phyloP scores from a whole-genome alignment of 164 flowering plant genomes.

The Magnolia changhungtana region DNA sequence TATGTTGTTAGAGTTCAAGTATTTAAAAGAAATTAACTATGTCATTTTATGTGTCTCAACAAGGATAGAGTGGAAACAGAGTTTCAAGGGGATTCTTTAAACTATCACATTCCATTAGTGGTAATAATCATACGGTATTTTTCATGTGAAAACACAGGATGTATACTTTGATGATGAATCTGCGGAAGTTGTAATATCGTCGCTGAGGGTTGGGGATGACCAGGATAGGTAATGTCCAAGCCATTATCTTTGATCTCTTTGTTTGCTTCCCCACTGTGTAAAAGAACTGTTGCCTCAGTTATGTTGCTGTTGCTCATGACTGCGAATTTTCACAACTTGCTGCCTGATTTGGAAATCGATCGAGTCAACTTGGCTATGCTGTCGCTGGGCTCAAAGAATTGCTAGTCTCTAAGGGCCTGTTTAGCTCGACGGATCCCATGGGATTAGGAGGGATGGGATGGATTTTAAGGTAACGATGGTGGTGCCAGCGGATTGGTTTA shows the following conservation, averaged over 20 bases:
- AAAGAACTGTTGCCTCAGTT: not conserved
- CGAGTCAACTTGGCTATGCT: too few species aligned
- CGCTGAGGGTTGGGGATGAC: slow-evolving; percentile 91
- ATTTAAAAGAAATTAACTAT: too few species aligned
- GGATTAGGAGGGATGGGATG: too few species aligned
- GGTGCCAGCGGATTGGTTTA: too few species aligned
- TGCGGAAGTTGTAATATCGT: slow-evolving; percentile 96
- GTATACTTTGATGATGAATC: slow-evolving; percentile 95
- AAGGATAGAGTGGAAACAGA: not conserved
- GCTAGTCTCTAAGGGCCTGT: too few species aligned
- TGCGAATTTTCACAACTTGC: not conserved
- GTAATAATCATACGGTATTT: not conserved
- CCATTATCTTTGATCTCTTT: not conserved
- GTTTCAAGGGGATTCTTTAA: not conserved
- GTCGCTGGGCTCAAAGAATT: too few species aligned
- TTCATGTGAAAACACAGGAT: slow-evolving; percentile 49
- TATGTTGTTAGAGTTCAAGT: too few species aligned
- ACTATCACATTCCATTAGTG: not conserved
- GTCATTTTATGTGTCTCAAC: too few species aligned
- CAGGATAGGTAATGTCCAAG: slow-evolving; percentile 65
- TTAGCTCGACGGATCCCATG: too few species aligned
- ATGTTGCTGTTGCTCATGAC: not conserved
- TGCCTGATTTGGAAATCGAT: not conserved
- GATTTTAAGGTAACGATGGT: too few species aligned
- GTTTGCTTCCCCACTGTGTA: not conserved